phyloP scores from a whole-genome alignment of 306 rosid genomes.

The Quercus gilva region DNA sequence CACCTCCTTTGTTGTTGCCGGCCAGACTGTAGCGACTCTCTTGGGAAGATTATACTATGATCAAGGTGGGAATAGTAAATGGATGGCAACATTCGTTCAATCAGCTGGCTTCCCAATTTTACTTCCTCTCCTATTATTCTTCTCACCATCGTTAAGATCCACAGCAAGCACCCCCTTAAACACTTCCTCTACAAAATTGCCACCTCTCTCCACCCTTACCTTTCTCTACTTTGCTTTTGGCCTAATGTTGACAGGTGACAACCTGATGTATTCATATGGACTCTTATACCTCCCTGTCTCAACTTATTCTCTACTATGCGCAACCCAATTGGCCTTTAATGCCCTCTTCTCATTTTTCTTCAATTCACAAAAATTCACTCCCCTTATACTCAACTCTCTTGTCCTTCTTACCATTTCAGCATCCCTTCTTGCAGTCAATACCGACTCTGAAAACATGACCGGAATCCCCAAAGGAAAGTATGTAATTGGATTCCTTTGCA shows the following conservation, averaged over 20 bases:
- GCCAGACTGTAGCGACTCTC: constrained; percentile 57
- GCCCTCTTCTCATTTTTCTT: constrained; percentile 52
- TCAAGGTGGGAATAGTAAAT: constrained; percentile 65
- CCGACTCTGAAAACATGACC: constrained; percentile 31
- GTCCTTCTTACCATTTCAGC: constrained; percentile 54
- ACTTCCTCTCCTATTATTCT: constrained; percentile 40
- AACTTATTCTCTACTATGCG: constrained; percentile 55
- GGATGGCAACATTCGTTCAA: constrained; percentile 70
- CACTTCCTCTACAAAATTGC: constrained; percentile 24
- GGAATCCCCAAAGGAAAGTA: constrained; percentile 22
- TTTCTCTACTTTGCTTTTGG: constrained; percentile 40
- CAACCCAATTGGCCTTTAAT: constrained; percentile 65
- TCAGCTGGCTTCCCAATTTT: constrained; percentile 65
- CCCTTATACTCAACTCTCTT: constrained; percentile 49
- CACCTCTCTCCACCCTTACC: constrained; percentile 13
- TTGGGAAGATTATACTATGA: constrained; percentile 60
- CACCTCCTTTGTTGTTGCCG: constrained; percentile 37
- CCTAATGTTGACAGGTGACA: constrained; percentile 31
- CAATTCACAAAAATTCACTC: constrained; percentile 56
- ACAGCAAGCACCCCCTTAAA: background rate
- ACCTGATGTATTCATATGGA: constrained; percentile 64
- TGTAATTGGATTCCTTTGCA: constrained; percentile 44
- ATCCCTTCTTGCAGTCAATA: constrained; percentile 48
- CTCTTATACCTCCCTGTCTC: constrained; percentile 60
- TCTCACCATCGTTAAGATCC: constrained; percentile 13